These are phyloP conservation scores for Lanmaoa pseudosensibilis DNA, from an alignment of 768 basidiomycete genomes.

Conservation along the genomic window DNA sequence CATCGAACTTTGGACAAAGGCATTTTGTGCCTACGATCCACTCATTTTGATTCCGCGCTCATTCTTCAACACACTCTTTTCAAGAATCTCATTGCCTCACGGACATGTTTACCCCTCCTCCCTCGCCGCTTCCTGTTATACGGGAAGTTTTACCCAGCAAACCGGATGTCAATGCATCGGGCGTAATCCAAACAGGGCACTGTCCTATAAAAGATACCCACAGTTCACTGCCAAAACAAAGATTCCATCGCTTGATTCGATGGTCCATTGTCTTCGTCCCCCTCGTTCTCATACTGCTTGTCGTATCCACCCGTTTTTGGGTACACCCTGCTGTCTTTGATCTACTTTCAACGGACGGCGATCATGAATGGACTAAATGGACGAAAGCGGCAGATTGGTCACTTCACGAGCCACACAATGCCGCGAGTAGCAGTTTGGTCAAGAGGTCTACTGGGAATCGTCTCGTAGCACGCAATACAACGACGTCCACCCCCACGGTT, in stretches of 20 bases:
- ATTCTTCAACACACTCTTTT: slow-evolving; percentile 33
- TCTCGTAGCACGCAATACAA: slow-evolving; percentile 4
- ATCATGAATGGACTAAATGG: slow-evolving; percentile 34
- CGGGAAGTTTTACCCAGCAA: slow-evolving; percentile 6
- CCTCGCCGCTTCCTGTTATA: slow-evolving; percentile 38
- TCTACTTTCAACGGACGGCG: slow-evolving; percentile 31
- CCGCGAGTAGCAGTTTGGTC: not conserved
- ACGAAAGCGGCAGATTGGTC: slow-evolving; percentile 37
- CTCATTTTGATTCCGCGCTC: slow-evolving; percentile 24
- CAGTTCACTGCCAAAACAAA: slow-evolving; percentile 30
- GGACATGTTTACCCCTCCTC: slow-evolving; percentile 44
- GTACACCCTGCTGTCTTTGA: slow-evolving; percentile 50
- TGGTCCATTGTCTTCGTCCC: slow-evolving; percentile 61
- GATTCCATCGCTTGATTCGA: slow-evolving; percentile 38
- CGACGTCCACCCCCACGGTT: slow-evolving; percentile 27
- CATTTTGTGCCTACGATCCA: slow-evolving; percentile 14
- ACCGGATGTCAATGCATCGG: not conserved
- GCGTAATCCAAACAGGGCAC: slow-evolving; percentile 3
- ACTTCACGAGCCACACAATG: slow-evolving; percentile 44
- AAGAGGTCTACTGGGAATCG: slow-evolving; percentile 9
- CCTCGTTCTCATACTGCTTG: slow-evolving; percentile 52
- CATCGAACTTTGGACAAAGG: slow-evolving; percentile 1
- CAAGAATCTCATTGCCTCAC: not conserved
- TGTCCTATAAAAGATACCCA: slow-evolving; percentile 3
- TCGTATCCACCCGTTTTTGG: slow-evolving; percentile 50